A percentile compares a stretch with the other conserved stretches of the same genome.
Conservation (phyloP, 176 grass and related monocot species). For the Zizania latifolia region DNA sequence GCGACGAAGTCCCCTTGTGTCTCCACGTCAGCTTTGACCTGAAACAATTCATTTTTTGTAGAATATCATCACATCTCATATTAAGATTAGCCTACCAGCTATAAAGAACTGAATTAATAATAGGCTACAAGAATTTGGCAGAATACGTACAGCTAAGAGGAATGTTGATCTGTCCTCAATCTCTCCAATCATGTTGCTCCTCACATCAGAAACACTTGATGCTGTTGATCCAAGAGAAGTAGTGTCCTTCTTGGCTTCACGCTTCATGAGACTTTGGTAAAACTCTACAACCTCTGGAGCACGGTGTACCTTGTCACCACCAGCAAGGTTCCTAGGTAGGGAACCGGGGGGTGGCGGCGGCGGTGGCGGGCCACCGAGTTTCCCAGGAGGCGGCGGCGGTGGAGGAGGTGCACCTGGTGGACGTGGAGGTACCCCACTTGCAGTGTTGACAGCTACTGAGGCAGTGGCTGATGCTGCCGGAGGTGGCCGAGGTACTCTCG, state of each 20-base stretch:
- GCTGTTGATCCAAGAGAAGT: slow-evolving; percentile 42
- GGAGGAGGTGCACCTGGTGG: slow-evolving; percentile 61
- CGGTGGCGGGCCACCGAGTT: slow-evolving; percentile 41
- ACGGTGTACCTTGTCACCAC: slow-evolving; percentile 79
- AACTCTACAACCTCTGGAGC: slow-evolving; percentile 86
- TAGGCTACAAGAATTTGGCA: not conserved
- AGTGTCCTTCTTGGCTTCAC: slow-evolving; percentile 77
- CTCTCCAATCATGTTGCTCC: slow-evolving; percentile 90
- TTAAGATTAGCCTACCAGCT: not conserved
- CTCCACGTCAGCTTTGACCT: slow-evolving; percentile 98
- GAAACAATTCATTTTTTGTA: slow-evolving; percentile 26
- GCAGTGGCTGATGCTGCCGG: slow-evolving; percentile 42
- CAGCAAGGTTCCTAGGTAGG: slow-evolving; percentile 28
- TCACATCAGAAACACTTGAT: slow-evolving; percentile 64
- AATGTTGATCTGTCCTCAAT: slow-evolving; percentile 91
- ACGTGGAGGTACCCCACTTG: slow-evolving; percentile 31
- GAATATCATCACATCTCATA: not conserved
- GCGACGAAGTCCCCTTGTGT: slow-evolving; percentile 88
- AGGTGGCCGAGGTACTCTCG: slow-evolving; percentile 79
- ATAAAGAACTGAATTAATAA: not conserved
- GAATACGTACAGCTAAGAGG: slow-evolving; percentile 81
- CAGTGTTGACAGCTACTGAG: slow-evolving; percentile 33
- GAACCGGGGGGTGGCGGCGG: slow-evolving; percentile 53
- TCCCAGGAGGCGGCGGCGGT: slow-evolving; percentile 58
- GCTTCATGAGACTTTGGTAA: slow-evolving; percentile 96